Percentiles rank a stretch among this genome's conserved stretches.
phyloP scores from a whole-genome alignment of 306 rosid species.

The Purshia tridentata region DNA sequence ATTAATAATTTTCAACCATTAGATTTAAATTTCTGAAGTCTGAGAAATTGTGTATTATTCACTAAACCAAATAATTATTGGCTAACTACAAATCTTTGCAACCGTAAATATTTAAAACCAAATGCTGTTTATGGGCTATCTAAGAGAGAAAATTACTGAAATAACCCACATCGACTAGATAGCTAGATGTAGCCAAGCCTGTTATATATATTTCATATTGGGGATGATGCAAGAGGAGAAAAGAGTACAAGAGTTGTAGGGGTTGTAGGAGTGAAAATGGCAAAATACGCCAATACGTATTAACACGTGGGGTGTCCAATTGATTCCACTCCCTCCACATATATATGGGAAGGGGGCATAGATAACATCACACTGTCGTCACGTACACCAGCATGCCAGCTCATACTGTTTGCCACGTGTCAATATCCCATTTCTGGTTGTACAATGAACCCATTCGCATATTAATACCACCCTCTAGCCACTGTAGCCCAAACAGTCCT shows the following conservation, averaged over 20 bases:
- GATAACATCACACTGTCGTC: slow-evolving; percentile 60
- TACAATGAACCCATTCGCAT: slow-evolving; percentile 27
- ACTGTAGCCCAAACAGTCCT: slow-evolving; percentile 20
- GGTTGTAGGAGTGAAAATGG: background rate
- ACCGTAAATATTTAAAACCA: too few relatives aligned
- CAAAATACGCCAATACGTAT: background rate
- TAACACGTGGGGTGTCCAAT: slow-evolving; percentile 40
- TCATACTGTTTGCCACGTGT: slow-evolving; percentile 56
- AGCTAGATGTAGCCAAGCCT: background rate
- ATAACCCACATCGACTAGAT: background rate
- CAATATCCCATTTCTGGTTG: slow-evolving; percentile 24
- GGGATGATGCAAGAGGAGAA: background rate
- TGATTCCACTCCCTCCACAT: slow-evolving; percentile 28
- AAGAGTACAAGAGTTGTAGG: too few relatives aligned
- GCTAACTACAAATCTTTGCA: too few relatives aligned
- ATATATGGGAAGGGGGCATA: slow-evolving; percentile 8
- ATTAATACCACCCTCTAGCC: slow-evolving; percentile 46
- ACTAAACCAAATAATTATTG: too few relatives aligned
- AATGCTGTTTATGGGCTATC: too few relatives aligned
- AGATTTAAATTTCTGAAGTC: too few relatives aligned
- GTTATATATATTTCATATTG: background rate
- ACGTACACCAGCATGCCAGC: slow-evolving; percentile 66
- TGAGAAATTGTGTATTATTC: too few relatives aligned
- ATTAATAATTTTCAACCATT: too few relatives aligned
- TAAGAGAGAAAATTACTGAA: background rate